Base-by-base conservation (phyloP, 768 basidiomycete species). In the Sporobolomyces pararoseus region DNA sequence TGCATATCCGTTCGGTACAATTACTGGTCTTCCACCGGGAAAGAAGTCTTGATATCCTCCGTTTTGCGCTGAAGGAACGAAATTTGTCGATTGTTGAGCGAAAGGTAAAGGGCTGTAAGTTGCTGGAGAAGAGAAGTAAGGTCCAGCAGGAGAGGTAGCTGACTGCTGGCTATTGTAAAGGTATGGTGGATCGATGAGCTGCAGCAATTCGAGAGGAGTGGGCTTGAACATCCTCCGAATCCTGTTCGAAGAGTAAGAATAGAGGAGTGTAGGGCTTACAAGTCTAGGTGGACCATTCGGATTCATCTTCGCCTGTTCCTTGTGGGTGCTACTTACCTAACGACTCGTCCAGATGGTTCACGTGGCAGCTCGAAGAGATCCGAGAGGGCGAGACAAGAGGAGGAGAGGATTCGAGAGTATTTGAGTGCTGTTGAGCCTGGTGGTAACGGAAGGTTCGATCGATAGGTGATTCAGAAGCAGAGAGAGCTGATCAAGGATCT, bases 91-190 rank as follows among this genome's bases (percentile, higher is more conserved):
- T 0, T 23, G 39, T 7, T 32, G 42, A 23, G 42, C 60, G 60
- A 68, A 68, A 0, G 66, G 53, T 1, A 55, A 32, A 9, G 52
- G 34, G 27, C 59, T 52, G 66, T 63, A 55, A 21, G 52, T 32
- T 3, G 66, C 60, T 13, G 66, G 66, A 4, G 66, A 68, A 0
- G 66, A 61, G 47, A 55, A 68, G 51, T 31, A 31, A 14, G 39
- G 29, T 2, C 29, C 58, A 10, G 37, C 39, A 1, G 66, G 50
- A 7, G 66, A 67, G 23, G 29, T 35, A 4, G 54, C 31, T 9
- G 52, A 32, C 34, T n/a, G 57, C 39, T 9, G 57, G n/a, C 37
- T 12, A 14, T 19, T 21, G 5, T n/a, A 6, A 44, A 4, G 12
- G 39, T 42, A 44, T 3, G 39, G 57, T 5, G 37, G 57, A 7